Conservation (phyloP, 306 rosid genomes). For the Datisca glomerata region DNA sequence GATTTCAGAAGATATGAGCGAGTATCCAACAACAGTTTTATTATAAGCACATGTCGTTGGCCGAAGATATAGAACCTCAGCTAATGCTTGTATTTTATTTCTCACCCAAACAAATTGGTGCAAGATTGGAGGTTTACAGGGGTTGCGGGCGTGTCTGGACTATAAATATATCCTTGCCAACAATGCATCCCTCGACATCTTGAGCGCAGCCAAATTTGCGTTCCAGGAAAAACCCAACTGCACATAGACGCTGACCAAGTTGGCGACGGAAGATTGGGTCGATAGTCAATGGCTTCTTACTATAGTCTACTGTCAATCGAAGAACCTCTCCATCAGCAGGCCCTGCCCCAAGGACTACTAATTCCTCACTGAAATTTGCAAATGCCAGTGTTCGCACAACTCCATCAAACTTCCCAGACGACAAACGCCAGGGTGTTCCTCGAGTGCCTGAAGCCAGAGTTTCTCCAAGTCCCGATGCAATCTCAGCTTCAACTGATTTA, state of each 20-base stretch:
- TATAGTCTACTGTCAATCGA: slow-evolving; percentile 77
- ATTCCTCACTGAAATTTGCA: slow-evolving; percentile 90
- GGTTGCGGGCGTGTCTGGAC: slow-evolving; percentile 97
- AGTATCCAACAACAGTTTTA: no score
- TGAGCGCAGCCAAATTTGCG: slow-evolving; percentile 79
- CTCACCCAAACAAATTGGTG: no score
- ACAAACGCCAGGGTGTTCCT: slow-evolving; percentile 92
- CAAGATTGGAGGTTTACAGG: slow-evolving; percentile 22
- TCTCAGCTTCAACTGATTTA: slow-evolving; percentile 76
- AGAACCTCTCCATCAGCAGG: slow-evolving; percentile 85
- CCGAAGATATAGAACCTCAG: no score
- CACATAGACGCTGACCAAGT: slow-evolving; percentile 81
- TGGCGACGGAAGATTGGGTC: slow-evolving; percentile 64
- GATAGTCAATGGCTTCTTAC: slow-evolving; percentile 65
- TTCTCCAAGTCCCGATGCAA: slow-evolving; percentile 94
- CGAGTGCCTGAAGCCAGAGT: slow-evolving; percentile 91
- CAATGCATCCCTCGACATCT: slow-evolving; percentile 87
- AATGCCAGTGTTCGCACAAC: slow-evolving; percentile 59
- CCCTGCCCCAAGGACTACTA: slow-evolving; percentile 57
- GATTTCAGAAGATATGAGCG: no score
- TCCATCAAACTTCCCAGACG: slow-evolving; percentile 78
- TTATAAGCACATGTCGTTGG: no score
- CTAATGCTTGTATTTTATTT: no score
- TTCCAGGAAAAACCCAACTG: slow-evolving; percentile 80
- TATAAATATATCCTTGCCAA: slow-evolving; percentile 67